Evolutionary conservation across 169 alveolate genomes (phyloP), one percentile per base, ranked within the genome.

Genomic region (Cryptosporidium viatorum): DNA sequence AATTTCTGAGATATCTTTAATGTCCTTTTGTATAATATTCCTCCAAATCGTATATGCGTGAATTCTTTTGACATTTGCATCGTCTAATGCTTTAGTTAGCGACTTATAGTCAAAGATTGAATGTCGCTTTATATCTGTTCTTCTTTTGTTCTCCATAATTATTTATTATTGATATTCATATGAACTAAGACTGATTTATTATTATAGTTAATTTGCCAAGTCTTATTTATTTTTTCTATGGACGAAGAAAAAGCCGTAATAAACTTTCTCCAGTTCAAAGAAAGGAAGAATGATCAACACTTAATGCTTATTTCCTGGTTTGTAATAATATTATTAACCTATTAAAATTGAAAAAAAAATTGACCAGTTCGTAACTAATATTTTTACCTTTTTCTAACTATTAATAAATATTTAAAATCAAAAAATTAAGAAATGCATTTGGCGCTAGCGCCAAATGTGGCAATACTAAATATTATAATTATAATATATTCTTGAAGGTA

Each of bases 1-100:
- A 4, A 80, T 62, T 62, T 80, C 74, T 18, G 55, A 43, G 5
- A 80, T 14, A 33, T 80, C 69, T 3, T 58, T 39, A 48, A 62
- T 26, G 35, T 45, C 62, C 39, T 80, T 80, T 67, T 80, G 71
- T 21, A 80, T 41, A 33, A 80, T 7, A n/a, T 26, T 21, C 26
- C 67, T 69, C 89, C 89, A 80, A 50, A 80, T 65, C 29, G 37
- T 65, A 80, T 62, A 80, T 10, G 89, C 89, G 39, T 67, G 75
- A 23, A 31, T 60, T 65, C 68, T 65, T 45, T 35, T 80, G 10
- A 80, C 51, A 31, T 69, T 69, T 41, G 68, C 67, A 18, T 80
- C 69, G 21, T 65, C 75, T 21, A 80, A 48, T 59, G 68, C 75
- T 6, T 21, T 67, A 3, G 37, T 59, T 18, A 80, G 33, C 0